Evolutionary conservation across 2,329 filamentous ascomycete genomes (phyloP).

Genomic region (Elsinoe ampelina): DNA sequence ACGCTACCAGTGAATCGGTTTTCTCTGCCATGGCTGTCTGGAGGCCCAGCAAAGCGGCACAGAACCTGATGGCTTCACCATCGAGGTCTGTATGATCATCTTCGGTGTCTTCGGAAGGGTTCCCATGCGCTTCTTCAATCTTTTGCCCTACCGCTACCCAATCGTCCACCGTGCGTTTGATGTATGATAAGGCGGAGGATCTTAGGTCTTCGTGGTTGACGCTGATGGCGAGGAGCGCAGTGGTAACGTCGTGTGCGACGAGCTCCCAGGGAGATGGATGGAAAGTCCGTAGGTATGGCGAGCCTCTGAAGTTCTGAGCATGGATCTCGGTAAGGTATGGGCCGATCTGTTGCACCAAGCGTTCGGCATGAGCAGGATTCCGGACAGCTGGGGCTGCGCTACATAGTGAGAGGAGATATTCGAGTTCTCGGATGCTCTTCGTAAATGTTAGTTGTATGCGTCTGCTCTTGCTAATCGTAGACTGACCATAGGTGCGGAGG

Average conservation of each 20-base stretch:
- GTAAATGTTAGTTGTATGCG: neutral
- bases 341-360: slow-evolving; percentile 66
- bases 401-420: slow-evolving; percentile 83
- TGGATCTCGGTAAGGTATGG: slow-evolving; percentile 83
- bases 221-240: slow-evolving; percentile 72
- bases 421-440: slow-evolving; percentile 79
- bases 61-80: slow-evolving; percentile 54
- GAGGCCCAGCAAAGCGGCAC: slow-evolving; percentile 83
- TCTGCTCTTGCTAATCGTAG: neutral
- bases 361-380: slow-evolving; percentile 62
- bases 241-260: slow-evolving; percentile 67
- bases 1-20: slow-evolving; percentile 69
- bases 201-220: slow-evolving; percentile 61
- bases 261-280: slow-evolving; percentile 84
- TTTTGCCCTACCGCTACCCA: slow-evolving; percentile 54
- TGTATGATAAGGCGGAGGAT: slow-evolving; percentile 53
- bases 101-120: slow-evolving; percentile 2
- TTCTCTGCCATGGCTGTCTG: slow-evolving; percentile 71
- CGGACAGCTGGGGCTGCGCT: slow-evolving; percentile 73
- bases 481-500: slow-evolving; percentile 31
- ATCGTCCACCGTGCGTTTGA: slow-evolving; percentile 63
- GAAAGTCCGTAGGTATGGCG: slow-evolving; percentile 72
- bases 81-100: slow-evolving; percentile 32
- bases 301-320: slow-evolving; percentile 65
- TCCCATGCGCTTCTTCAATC: slow-evolving; percentile 30